A percentile compares a stretch with the other conserved stretches of the same genome.
Evolutionary conservation across 225 moss, liverwort and hornwort species (phyloP).

Genomic region (Antitrichia curtipendula): DNA sequence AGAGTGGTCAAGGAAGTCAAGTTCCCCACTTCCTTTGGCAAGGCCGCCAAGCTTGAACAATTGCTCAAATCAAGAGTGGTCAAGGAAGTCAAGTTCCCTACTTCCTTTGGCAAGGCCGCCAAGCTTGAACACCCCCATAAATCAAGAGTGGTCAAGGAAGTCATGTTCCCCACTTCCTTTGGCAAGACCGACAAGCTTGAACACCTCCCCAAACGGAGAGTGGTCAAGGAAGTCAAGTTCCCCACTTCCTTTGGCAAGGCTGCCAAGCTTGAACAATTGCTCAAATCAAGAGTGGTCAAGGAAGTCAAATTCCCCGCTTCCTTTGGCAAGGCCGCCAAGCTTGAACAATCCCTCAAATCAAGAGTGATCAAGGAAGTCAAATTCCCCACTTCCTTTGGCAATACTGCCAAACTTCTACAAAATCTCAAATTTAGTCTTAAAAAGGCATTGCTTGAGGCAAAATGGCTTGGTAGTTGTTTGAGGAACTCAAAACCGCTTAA

Average conservation of each 20-base stretch:
- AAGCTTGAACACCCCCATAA: neutral
- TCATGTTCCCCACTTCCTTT: too few species aligned
- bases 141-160: too few species aligned
- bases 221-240: too few species aligned
- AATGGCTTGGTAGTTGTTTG: neutral
- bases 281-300: too few species aligned
- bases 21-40: neutral
- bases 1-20: neutral
- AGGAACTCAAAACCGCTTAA: neutral
- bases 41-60: neutral
- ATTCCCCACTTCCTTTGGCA: too few species aligned
- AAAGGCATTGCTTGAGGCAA: neutral
- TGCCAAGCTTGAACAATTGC: fast-evolving
- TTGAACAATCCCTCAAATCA: fast-evolving
- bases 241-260: too few species aligned
- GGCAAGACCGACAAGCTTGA: too few species aligned
- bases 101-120: neutral
- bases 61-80: fast-evolving
- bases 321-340: too few species aligned
- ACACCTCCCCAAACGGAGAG: fast-evolving
- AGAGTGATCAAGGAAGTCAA: too few species aligned
- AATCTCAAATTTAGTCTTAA: neutral
- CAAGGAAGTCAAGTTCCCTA: neutral
- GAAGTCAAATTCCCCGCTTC: too few species aligned
- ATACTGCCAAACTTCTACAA: neutral